Conservation (phyloP, 306 rosid species). For the Cercis canadensis region DNA sequence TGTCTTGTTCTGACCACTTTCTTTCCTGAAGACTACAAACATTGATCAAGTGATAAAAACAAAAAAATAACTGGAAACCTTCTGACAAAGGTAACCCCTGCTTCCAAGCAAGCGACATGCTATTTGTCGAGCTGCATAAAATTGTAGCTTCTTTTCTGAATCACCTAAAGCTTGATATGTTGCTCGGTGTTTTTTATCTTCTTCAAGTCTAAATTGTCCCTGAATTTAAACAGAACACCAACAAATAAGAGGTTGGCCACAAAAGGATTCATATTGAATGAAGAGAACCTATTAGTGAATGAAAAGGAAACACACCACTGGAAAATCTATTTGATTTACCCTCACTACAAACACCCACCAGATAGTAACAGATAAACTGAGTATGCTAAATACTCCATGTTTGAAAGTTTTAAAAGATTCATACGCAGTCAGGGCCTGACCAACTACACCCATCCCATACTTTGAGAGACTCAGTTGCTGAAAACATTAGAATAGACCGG, state of each 20-base stretch:
- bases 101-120: constrained; percentile 97
- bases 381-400: neutral
- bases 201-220: constrained; percentile 67
- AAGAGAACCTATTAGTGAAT: neutral
- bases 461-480: no score
- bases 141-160: constrained; percentile 80
- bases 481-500: neutral
- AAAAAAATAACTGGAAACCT: constrained; percentile 50
- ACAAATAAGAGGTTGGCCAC: neutral
- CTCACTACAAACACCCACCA: neutral
- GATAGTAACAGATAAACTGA: no score
- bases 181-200: constrained; percentile 89
- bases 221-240: constrained; percentile 30
- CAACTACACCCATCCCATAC: no score
- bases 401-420: neutral
- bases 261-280: neutral
- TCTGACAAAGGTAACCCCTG: constrained; percentile 89
- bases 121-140: constrained; percentile 87
- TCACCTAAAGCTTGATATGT: constrained; percentile 73
- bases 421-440: neutral
- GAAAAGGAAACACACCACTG: neutral
- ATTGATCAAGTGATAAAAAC: neutral
- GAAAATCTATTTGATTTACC: neutral
- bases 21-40: neutral
- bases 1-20: neutral